Evolutionary conservation across 768 basidiomycete species (phyloP).

Genomic region (Calocybe gangraenosa): DNA sequence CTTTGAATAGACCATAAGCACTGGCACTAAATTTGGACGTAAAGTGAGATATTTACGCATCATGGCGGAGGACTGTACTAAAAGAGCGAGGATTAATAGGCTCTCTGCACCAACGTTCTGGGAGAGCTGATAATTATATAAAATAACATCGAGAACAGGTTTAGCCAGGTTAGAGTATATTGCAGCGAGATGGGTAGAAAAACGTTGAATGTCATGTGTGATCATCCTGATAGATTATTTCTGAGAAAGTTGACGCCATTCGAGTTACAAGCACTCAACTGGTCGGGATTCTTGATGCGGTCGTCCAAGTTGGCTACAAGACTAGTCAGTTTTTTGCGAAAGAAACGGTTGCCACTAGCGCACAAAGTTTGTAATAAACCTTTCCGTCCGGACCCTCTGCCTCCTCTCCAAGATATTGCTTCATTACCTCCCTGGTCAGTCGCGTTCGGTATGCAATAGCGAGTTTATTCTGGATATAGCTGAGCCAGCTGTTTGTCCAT

Average conservation of each 20-base stretch:
- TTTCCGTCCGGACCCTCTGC: slow-evolving; percentile 66
- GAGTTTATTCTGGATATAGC: slow-evolving; percentile 91
- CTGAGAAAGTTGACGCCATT: slow-evolving; percentile 8
- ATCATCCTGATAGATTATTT: slow-evolving; percentile 62
- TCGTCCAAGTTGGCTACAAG: slow-evolving; percentile 85
- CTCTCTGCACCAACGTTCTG: slow-evolving; percentile 95
- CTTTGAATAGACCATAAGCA: slow-evolving; percentile 35
- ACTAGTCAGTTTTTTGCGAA: slow-evolving; percentile 2
- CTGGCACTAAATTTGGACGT: not conserved
- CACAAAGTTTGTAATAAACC: slow-evolving; percentile 90
- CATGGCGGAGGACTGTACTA: slow-evolving; percentile 81
- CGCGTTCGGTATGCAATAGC: slow-evolving; percentile 85
- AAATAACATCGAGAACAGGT: slow-evolving; percentile 84
- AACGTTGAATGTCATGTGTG: slow-evolving; percentile 92
- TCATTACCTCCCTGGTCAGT: slow-evolving; percentile 78
- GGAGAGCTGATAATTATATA: slow-evolving; percentile 95
- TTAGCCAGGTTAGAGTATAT: slow-evolving; percentile 95
- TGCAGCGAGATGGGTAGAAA: slow-evolving; percentile 84
- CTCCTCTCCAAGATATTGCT: slow-evolving; percentile 77
- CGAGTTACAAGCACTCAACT: slow-evolving; percentile 42
- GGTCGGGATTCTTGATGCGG: slow-evolving; percentile 93
- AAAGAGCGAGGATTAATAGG: slow-evolving; percentile 71
- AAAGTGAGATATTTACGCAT: slow-evolving; percentile 52
- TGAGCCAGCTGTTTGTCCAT: slow-evolving; percentile 90
- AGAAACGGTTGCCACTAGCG: slow-evolving; percentile 24